phyloP scores from a whole-genome alignment of 2,329 filamentous ascomycete genomes.

The Huntiella omanensis region DNA sequence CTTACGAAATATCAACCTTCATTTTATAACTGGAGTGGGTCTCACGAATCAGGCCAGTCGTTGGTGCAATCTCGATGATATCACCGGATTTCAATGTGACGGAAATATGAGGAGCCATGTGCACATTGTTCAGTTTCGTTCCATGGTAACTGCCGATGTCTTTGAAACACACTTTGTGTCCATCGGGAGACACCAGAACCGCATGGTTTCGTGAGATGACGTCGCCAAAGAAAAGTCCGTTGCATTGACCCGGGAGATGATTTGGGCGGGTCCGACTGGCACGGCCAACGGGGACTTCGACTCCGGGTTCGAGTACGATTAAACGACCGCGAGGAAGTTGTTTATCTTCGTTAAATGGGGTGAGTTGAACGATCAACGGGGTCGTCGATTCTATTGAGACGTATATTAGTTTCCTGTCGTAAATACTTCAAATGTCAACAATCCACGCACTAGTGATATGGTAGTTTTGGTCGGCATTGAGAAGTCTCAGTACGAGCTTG shows the following conservation, averaged over 20 bases:
- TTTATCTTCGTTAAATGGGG: too few relatives aligned
- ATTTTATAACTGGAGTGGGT: not conserved
- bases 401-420: too few relatives aligned
- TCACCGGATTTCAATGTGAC: not conserved
- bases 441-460: too few relatives aligned
- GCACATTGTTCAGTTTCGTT: not conserved
- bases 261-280: not conserved
- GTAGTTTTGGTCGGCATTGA: too few relatives aligned
- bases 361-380: too few relatives aligned
- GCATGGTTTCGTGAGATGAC: not conserved
- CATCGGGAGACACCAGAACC: not conserved
- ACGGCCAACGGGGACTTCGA: not conserved
- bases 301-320: too few relatives aligned
- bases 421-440: too few relatives aligned
- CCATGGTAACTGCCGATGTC: not conserved
- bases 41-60: not conserved
- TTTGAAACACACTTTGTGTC: not conserved
- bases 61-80: not conserved
- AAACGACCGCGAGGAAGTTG: too few relatives aligned
- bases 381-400: too few relatives aligned
- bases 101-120: not conserved
- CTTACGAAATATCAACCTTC: not conserved
- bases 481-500: too few relatives aligned
- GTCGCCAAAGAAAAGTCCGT: not conserved
- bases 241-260: not conserved